Base-by-base conservation (phyloP, 805 yeast species). In the Saccharomycopsis olivae region DNA sequence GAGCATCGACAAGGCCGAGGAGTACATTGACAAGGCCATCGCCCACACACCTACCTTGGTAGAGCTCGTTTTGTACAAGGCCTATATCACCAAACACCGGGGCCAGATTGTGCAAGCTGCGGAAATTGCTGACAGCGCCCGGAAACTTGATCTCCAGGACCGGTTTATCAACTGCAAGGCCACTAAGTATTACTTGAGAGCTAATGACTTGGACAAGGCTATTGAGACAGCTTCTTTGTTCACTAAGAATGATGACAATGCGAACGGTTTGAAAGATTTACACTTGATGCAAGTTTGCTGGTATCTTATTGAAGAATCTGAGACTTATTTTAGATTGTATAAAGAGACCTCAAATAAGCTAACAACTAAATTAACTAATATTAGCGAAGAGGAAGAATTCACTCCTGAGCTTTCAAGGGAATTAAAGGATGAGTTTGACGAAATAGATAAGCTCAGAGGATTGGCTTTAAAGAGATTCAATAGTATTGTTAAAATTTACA, bases 221-320 rank as follows among this genome's bases (percentile, higher is more conserved):
- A 69, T 82, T 38, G 77, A 73, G 38, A 62, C 74, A 21, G 79
- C 84, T 14, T 75, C 89, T 2, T 59, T 85, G 42, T 92, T 92
- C 66, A 86, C 96, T 15, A 80, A 80, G 53, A 86, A 83, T 50
- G 95, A 84, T 33, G 75, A 71, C n/a, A 66, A 75, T 2, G 71
- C 73, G n/a, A 83, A 82, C 50, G 96, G 96, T 5, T 73, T 89
- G 33, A 77, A 75, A 49, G 96, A 92, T 55, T 65, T 89, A 51
- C 94, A 84, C 53, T 68, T 72, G 24, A 81, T 92, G 79, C 96
- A 92, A 61, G 88, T 81, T n/a, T 71, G 78, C 37, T 87, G 96
- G 95, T 85, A 86, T 47, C 61, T 92, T 47, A 60, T 71, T 14
- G 96, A 86, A 55, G 76, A 80, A 56, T 96, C 92, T 2, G 94